Evolutionary conservation across 2,329 filamentous ascomycete genomes (phyloP), one percentile per base, ranked within the genome.

Genomic region (Nemania serpens): DNA sequence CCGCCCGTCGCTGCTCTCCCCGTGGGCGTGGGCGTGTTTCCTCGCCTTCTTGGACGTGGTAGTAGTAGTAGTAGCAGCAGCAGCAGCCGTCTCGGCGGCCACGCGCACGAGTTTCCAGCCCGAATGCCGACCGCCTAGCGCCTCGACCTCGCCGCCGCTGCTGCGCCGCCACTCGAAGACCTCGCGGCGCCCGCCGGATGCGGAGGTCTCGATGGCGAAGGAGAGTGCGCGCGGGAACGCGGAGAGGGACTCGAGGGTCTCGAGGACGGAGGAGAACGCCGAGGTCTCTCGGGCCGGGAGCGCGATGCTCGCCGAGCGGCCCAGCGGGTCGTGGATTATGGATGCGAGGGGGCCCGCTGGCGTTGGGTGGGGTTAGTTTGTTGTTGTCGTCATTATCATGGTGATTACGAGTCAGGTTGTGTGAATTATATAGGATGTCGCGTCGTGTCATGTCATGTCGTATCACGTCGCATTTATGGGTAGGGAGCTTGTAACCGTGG

Each of bases 91-190:
- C 25, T 29, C 25, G 4, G 25, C 25, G 25, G 58, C 29, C 54
- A 76, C 45, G n/a, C 78, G 70, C 34, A 79, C 71, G 6, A 82
- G 72, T 69, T 80, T 79, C 75, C 75, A 78, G 9, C 79, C 77
- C 3, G 64, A 69, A n/a, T 67, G 58, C 6, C 73, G 67, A 0
- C 55, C 63, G 22, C 70, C 72, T 2, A 79, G 68, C 5, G 62
- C 63, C 41, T 66, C 68, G 33, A 80, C 70, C 41, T 75, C 77
- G 4, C 62, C 61, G 43, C 75, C 75, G 36, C 67, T 67, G 59
- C 74, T 75, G 60, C 75, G 71, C 2, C 78, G 75, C 79, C 79
- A 82, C 70, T 81, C 75, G 63, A 79, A 81, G 17, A 62, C 49
- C 66, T 81, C 78, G 20, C 65, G 59, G 20, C 58, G 55, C 13